Percentiles rank a stretch among this genome's conserved stretches.
Conservation (phyloP, 1,139 yeast genomes). For the Yamadazyma songkhlaensis region DNA sequence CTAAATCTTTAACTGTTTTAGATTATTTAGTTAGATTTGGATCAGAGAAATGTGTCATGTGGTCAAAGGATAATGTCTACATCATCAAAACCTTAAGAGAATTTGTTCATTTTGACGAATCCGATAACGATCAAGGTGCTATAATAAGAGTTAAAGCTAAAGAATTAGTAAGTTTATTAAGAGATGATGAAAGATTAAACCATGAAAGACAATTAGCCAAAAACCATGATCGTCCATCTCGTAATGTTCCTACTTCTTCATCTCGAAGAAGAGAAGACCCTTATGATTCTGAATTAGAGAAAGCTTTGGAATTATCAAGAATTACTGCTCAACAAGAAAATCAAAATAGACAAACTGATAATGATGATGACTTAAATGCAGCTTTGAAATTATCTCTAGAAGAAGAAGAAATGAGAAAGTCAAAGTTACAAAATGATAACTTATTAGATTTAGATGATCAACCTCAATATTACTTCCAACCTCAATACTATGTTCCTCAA, state of each 20-base stretch:
- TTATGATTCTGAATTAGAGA: conserved; percentile 77
- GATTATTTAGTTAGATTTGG: conserved; percentile 89
- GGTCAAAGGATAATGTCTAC: conserved; percentile 92
- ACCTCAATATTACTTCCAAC: conserved; percentile 28
- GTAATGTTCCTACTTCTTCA: conserved; percentile 18
- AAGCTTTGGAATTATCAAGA: conserved; percentile 80
- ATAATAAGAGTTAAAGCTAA: conserved; percentile 89
- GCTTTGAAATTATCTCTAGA: conserved; percentile 84
- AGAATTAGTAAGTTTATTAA: conserved; percentile 74
- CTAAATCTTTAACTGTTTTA: conserved; percentile 82
- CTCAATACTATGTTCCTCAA: conserved; percentile 10
- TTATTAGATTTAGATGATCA: conserved; percentile 59
- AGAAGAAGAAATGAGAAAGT: conserved; percentile 77
- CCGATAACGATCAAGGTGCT: conserved; percentile 85
- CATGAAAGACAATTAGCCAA: conserved; percentile 63
- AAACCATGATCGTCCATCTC: conserved; percentile 2
- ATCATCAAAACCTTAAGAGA: conserved; percentile 89
- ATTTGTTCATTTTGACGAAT: conserved; percentile 80
- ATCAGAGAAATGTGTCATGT: conserved; percentile 84
- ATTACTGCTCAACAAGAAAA: conserved; percentile 82
- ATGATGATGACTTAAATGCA: conserved; percentile 70
- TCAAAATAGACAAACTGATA: conserved; percentile 14
- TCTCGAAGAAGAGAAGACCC: conserved; percentile 33
- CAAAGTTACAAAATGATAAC: conserved; percentile 43
- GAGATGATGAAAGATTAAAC: conserved; percentile 80